Evolutionary conservation across 2,329 filamentous ascomycete genomes (phyloP), one percentile per base, ranked within the genome.

Genomic region (Chalaropsis ovoidea): DNA sequence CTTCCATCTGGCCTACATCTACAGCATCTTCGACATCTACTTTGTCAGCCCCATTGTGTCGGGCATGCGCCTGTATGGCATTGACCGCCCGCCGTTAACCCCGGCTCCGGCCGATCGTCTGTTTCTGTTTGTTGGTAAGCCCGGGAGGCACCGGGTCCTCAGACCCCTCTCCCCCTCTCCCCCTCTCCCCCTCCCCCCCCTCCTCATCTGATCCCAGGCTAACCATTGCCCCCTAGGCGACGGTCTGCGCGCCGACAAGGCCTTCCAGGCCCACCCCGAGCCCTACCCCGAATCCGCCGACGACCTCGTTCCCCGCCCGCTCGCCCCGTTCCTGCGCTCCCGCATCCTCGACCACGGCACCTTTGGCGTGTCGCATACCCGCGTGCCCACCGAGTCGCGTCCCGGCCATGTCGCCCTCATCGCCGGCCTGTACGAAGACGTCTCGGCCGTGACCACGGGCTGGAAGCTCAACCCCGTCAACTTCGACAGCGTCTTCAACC

Each of bases 381-480:
- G 94, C 62, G 93, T 99, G 1, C 94, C 94, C 7, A 99, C 94
- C 24, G 94, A 99, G 76, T 99, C 94, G 19, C 85, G 94, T 22
- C 94, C 94, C 0, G 94, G 94, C 17, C 94, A 99, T 79, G 94
- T 99, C 67, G 95, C 94, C 43, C 82, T 99, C 65, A 99, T 99
- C 71, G 94, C 94, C 6, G 94, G 94, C 3, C 78, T 99, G 45
- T 99, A 99, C 74, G 94, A 99, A 76, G 94, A 99, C 79, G 94
- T 99, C 1, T 97, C 94, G 42, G 89, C 94, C 1, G 94, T 99
- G 22, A 95, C 89, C 39, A 99, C 95, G 0, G 94, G 94, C 17
- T 99, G 94, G 94, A 97, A 99, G 77, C 78, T 96, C 70, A 99
- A 99, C 73, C 94, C 94, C 0, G 94, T 99, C 72, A 89, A 97